Percentiles rank a stretch among this genome's conserved stretches.
phyloP scores from a whole-genome alignment of 345 rosid genomes.

The Pistacia vera region DNA sequence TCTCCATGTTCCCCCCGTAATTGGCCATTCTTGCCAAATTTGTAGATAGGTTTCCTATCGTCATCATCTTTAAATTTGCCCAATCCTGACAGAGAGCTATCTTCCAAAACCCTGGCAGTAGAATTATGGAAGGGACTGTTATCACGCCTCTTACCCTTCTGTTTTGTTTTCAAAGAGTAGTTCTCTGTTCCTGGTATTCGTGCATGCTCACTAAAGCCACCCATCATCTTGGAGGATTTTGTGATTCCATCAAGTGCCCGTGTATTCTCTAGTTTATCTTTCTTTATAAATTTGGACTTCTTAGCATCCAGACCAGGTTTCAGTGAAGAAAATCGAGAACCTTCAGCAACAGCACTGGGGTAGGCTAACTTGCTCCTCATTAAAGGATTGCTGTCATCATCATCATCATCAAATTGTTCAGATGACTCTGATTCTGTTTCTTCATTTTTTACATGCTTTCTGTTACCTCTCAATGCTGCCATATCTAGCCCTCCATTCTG shows the following conservation, averaged over 20 bases:
- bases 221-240: slow-evolving; percentile 36
- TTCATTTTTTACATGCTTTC: slow-evolving; percentile 46
- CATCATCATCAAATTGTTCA: slow-evolving; percentile 59
- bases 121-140: slow-evolving; percentile 49
- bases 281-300: slow-evolving; percentile 43
- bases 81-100: slow-evolving; percentile 33
- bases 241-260: slow-evolving; percentile 42
- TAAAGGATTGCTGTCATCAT: slow-evolving; percentile 51
- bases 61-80: slow-evolving; percentile 38
- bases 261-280: slow-evolving; percentile 43
- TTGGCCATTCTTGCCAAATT: slow-evolving; percentile 49
- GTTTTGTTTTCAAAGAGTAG: slow-evolving; percentile 61
- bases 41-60: slow-evolving; percentile 44
- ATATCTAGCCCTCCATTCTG: slow-evolving; percentile 56
- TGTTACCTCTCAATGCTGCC: slow-evolving; percentile 46
- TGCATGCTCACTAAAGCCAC: slow-evolving; percentile 40
- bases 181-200: slow-evolving; percentile 38
- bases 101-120: slow-evolving; percentile 44
- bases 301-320: slow-evolving; percentile 48
- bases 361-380: slow-evolving; percentile 51
- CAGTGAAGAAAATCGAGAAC: slow-evolving; percentile 46
- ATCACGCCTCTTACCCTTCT: slow-evolving; percentile 71
- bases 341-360: slow-evolving; percentile 47
- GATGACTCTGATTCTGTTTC: slow-evolving; percentile 92
- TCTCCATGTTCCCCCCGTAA: slow-evolving; percentile 55